phyloP scores from a whole-genome alignment of 2,329 filamentous ascomycete genomes.

The Aureobasidium musti region DNA sequence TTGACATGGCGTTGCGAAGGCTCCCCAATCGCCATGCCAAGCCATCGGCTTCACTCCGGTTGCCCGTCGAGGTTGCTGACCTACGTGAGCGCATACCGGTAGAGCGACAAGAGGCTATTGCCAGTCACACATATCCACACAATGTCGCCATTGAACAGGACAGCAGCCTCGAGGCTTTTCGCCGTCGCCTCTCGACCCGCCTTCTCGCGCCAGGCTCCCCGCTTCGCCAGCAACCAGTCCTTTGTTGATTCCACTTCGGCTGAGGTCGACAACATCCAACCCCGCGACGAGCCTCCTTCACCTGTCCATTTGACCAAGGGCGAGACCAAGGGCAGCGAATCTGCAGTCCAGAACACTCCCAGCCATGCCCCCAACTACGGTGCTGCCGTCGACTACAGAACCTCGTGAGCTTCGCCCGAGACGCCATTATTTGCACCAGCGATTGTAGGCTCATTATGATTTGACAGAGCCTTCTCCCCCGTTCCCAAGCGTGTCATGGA shows the following conservation, averaged over 20 bases:
- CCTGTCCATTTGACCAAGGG: conserved; percentile 31
- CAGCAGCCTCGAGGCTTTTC: conserved; percentile 47
- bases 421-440: background rate
- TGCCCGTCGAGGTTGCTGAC: conserved; percentile 19
- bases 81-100: conserved; percentile 8
- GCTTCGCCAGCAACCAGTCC: conserved; percentile 36
- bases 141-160: conserved; percentile 43
- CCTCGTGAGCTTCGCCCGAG: conserved; percentile 66
- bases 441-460: conserved; percentile 36
- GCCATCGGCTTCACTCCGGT: conserved; percentile 19
- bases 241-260: conserved; percentile 41
- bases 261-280: conserved; percentile 37
- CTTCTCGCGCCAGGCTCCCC: conserved; percentile 10
- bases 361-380: conserved; percentile 79
- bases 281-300: conserved; percentile 30
- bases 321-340: conserved; percentile 55
- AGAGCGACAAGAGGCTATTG: conserved; percentile 10
- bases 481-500: conserved; percentile 88
- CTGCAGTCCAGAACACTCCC: conserved; percentile 53
- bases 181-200: conserved; percentile 35
- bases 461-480: conserved; percentile 77
- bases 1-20: conserved; percentile 25
- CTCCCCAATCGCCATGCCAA: conserved; percentile 19
- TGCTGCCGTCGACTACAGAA: conserved; percentile 80
- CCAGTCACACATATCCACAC: conserved; percentile 21